Percentiles rank a stretch among this genome's conserved stretches.
Evolutionary conservation across 345 rosid genomes (phyloP).

Genomic region (Zanthoxylum bungeanum): DNA sequence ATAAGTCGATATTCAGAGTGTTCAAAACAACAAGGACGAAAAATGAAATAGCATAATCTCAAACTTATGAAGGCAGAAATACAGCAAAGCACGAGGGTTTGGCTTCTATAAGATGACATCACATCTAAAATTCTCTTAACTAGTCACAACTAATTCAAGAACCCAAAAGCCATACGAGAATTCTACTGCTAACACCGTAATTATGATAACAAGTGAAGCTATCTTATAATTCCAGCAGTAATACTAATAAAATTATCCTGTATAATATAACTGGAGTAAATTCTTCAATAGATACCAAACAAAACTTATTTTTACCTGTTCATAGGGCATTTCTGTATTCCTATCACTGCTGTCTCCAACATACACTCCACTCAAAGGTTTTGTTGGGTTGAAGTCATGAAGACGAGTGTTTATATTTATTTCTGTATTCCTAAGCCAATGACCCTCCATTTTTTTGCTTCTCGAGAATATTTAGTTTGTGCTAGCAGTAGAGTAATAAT

Average conservation of each 20-base stretch:
- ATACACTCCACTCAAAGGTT: constrained; percentile 10
- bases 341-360: constrained; percentile 11
- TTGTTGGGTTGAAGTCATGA: constrained; percentile 13
- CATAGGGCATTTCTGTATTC: constrained; percentile 3
- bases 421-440: neutral
- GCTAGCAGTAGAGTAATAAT: neutral
- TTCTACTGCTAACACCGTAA: neutral
- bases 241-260: neutral
- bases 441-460: neutral
- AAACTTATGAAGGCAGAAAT: neutral
- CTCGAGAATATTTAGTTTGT: too few species aligned
- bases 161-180: neutral
- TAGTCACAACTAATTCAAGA: neutral
- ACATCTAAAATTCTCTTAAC: constrained; percentile 7
- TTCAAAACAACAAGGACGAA: neutral
- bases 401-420: neutral
- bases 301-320: constrained; percentile 19
- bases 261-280: neutral
- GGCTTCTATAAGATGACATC: neutral
- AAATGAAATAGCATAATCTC: neutral
- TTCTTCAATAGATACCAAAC: neutral
- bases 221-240: neutral
- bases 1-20: neutral
- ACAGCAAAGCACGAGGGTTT: constrained; percentile 3
- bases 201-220: neutral